phyloP scores from a whole-genome alignment of 495 filamentous ascomycete species.

The Recurvomyces mirabilis region DNA sequence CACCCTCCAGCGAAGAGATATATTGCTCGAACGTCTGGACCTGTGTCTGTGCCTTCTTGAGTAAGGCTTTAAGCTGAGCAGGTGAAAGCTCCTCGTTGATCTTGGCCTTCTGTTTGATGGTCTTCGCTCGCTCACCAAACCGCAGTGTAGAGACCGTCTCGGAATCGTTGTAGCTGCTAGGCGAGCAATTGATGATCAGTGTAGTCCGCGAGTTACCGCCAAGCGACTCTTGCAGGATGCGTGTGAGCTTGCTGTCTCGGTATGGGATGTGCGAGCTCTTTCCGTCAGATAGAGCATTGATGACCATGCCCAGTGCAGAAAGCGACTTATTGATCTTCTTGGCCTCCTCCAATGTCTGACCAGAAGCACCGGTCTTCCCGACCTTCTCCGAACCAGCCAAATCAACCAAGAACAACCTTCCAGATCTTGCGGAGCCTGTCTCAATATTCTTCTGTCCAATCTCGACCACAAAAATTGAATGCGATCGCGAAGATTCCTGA shows the following conservation, averaged over 20 bases:
- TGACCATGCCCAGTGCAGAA: constrained; percentile 96
- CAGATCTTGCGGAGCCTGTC: constrained; percentile 91
- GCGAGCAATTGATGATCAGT: constrained; percentile 95
- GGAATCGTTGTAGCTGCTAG: constrained; percentile 93
- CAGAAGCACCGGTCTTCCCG: constrained; percentile 94
- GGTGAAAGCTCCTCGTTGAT: constrained; percentile 96
- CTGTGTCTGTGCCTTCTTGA: constrained; percentile 85
- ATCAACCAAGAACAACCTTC: constrained; percentile 93
- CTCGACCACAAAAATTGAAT: constrained; percentile 96
- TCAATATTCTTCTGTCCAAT: constrained; percentile 97
- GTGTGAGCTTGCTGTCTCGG: constrained; percentile 93
- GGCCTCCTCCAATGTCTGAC: constrained; percentile 93
- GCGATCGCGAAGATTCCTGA: constrained; percentile 93
- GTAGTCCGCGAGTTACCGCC: constrained; percentile 97
- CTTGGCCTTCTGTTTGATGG: constrained; percentile 99
- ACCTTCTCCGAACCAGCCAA: constrained; percentile 97
- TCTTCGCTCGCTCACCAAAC: constrained; percentile 94
- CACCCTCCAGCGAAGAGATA: constrained; percentile 69
- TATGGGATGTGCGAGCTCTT: constrained; percentile 98
- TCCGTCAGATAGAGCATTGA: constrained; percentile 92
- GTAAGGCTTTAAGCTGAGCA: constrained; percentile 77
- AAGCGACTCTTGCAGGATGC: constrained; percentile 90
- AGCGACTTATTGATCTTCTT: constrained; percentile 99
- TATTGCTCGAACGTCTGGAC: constrained; percentile 80
- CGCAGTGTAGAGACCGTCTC: constrained; percentile 89